Base-by-base conservation (phyloP, 257 asterid species). In the Euphrasia confusa region DNA sequence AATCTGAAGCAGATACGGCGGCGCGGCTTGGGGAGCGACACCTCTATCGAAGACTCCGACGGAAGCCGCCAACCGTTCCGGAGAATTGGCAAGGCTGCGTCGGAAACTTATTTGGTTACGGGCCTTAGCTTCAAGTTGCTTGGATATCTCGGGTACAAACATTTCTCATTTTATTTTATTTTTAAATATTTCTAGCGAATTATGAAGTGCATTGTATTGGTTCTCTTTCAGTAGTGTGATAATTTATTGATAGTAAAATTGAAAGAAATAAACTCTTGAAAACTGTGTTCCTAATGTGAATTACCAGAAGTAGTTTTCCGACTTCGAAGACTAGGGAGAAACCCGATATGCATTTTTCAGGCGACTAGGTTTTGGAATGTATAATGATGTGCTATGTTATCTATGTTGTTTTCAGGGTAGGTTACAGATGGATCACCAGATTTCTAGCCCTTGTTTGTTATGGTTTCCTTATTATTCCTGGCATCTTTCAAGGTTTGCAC, bases 371-470 rank as follows among this genome's bases (percentile, higher is more conserved):
- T 10, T 30, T 30, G n/a, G 12, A 11, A 2, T 3, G 52, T 45
- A 14, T 57, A 15, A 57, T 14, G 15, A 6, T 48, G 17, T 37
- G 42, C 0, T 37, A 8, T 37, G 42, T 8, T 37, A 4, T 35
- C 40, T 35, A 7, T 35, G 40, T 7, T 35, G 40, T 35, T 35
- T 37, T 75, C 91, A 89, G 97, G 90, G 79, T 30, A 30, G 33
- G 33, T 30, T 30, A 30, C 4, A 30, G 33, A 30, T 30, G 33
- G 33, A 81, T 89, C 52, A 72, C 71, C 72, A 81, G 80, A 77
- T 81, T 86, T 74, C 81, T 86, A 48, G 89, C 91, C 71, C 95
- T 89, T 75, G 94, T 95, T 47, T 89, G 83, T 72, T 89, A 89
- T 71, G 77, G 89, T 13, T 27, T 84, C 68, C 76, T 89, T 55